phyloP scores from a whole-genome alignment of 345 rosid species.

The Ricinus communis region DNA sequence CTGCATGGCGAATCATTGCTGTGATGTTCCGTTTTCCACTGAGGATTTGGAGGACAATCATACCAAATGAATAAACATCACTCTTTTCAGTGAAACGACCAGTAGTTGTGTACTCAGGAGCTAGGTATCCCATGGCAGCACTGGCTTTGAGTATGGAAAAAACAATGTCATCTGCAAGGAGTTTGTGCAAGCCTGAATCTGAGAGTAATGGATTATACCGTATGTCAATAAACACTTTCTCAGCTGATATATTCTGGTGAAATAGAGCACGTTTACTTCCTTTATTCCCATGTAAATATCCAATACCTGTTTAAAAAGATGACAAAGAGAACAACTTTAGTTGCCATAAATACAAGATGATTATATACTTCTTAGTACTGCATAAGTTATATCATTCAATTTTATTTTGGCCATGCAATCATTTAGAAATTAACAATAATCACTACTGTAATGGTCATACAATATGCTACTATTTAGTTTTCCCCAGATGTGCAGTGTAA shows the following conservation, averaged over 20 bases:
- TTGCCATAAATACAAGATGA: not conserved
- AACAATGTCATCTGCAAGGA: conserved; percentile 81
- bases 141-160: conserved; percentile 89
- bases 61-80: conserved; percentile 83
- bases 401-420: too few species aligned
- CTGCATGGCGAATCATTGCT: conserved; percentile 44
- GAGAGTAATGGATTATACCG: conserved; percentile 68
- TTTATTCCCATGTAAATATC: conserved; percentile 61
- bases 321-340: not conserved
- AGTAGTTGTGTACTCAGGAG: conserved; percentile 87
- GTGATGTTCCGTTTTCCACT: conserved; percentile 65
- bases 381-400: too few species aligned
- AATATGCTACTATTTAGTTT: not conserved
- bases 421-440: too few species aligned
- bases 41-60: conserved; percentile 70
- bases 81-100: conserved; percentile 92
- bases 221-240: conserved; percentile 73
- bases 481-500: not conserved
- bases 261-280: conserved; percentile 64
- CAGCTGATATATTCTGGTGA: conserved; percentile 85
- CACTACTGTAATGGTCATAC: too few species aligned
- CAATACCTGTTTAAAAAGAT: conserved; percentile 52
- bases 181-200: conserved; percentile 84
- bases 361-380: not conserved
- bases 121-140: conserved; percentile 98